Conservation (phyloP, 1,139 yeast species). For the Candida smagusa region DNA sequence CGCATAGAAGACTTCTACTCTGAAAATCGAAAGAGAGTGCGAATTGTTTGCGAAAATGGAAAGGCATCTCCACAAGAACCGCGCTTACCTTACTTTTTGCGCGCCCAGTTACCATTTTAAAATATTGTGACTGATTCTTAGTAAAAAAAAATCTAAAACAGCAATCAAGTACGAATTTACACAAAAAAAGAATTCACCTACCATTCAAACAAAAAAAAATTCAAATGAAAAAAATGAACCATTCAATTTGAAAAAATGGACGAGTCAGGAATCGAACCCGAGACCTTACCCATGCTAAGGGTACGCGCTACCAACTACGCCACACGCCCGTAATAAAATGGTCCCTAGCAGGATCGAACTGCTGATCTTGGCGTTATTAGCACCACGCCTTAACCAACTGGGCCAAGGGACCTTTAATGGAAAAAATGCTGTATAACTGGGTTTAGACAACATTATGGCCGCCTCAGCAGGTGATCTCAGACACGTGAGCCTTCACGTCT, state of each 20-base stretch:
- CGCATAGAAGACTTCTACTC: neutral
- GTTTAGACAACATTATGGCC: no score
- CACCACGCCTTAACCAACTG: conserved; percentile 41
- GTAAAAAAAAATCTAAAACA: no score
- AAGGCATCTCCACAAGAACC: neutral
- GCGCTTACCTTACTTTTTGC: no score
- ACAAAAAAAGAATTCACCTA: no score
- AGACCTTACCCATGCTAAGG: conserved; percentile 88
- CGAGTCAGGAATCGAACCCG: conserved; percentile 90
- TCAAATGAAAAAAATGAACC: no score
- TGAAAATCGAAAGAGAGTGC: conserved; percentile 5
- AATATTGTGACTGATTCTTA: no score
- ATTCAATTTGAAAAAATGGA: conserved; percentile 42
- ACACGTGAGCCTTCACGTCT: no score
- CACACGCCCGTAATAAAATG: conserved; percentile 63
- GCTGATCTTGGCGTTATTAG: conserved; percentile 37
- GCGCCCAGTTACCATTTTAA: no score
- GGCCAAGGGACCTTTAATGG: conserved; percentile 30
- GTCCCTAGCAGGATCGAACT: conserved; percentile 35
- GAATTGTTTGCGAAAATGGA: conserved; percentile 3
- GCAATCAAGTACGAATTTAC: no score
- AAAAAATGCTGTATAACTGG: neutral
- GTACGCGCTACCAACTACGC: conserved; percentile 87
- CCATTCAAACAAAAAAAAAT: no score
- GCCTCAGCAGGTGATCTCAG: no score